Conservation (phyloP, 176 grass and related monocot genomes). For the Eleusine coracana region DNA sequence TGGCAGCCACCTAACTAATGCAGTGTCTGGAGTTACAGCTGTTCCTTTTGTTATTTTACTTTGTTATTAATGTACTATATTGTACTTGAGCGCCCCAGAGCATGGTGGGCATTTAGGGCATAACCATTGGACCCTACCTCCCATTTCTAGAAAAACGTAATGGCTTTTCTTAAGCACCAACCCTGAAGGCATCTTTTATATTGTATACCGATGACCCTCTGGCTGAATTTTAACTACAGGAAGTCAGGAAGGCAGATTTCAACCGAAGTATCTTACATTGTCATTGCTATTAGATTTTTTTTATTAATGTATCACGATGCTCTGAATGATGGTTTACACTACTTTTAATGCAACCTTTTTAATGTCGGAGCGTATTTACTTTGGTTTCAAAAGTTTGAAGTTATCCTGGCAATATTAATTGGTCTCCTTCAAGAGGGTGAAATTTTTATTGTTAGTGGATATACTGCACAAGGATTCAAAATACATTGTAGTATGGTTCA, state of each 20-base stretch:
- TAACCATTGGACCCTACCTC: neutral
- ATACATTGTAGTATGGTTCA: neutral
- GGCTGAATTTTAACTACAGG: neutral
- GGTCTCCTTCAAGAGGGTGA: neutral
- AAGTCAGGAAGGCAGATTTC: too few species aligned
- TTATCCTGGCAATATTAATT: neutral
- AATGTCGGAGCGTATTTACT: neutral
- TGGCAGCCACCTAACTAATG: neutral
- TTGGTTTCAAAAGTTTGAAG: neutral
- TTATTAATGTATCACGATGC: neutral
- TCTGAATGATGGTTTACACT: neutral
- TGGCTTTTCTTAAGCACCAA: too few species aligned
- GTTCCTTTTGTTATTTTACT: neutral
- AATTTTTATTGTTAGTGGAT: conserved; percentile 4
- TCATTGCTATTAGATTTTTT: neutral
- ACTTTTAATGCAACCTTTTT: neutral
- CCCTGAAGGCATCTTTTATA: too few species aligned
- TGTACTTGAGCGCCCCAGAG: neutral
- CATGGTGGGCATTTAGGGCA: neutral
- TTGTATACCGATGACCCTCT: neutral
- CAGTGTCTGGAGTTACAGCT: neutral
- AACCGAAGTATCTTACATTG: too few species aligned
- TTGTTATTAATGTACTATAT: neutral
- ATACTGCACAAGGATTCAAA: conserved; percentile 13
- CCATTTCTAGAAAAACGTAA: too few species aligned